Evolutionary conservation across 2,329 filamentous ascomycete genomes (phyloP).

Genomic region (Monilinia vaccinii-corymbosi): DNA sequence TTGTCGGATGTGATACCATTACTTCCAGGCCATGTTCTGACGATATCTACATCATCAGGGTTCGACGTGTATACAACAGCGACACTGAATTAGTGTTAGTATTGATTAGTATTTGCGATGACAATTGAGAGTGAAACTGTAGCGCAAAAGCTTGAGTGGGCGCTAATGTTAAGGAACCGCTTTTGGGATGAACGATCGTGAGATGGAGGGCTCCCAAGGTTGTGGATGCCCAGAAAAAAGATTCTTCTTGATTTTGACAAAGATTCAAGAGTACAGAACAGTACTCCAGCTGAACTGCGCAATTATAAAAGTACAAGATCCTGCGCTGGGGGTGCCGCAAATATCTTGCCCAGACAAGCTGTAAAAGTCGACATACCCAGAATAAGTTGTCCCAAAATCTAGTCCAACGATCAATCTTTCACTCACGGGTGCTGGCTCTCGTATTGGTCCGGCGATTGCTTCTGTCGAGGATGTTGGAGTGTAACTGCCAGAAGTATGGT

Average conservation of each 20-base stretch:
- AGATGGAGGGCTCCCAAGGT: neutral
- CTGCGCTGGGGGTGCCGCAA: neutral
- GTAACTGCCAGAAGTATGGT: conserved; percentile 30
- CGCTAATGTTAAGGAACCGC: neutral
- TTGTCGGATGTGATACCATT: conserved; percentile 86
- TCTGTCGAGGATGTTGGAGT: conserved; percentile 49
- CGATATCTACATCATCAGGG: conserved; percentile 73
- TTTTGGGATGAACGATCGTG: neutral
- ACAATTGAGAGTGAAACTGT: neutral
- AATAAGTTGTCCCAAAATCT: conserved; percentile 80
- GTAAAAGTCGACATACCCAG: conserved; percentile 40
- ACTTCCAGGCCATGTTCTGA: conserved; percentile 76
- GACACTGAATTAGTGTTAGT: conserved; percentile 37
- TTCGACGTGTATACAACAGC: conserved; percentile 66
- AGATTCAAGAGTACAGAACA: neutral
- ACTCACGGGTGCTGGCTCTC: conserved; percentile 42
- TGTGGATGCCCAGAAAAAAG: neutral
- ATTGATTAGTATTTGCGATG: neutral
- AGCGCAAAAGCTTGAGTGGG: neutral
- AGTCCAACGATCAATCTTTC: conserved; percentile 69
- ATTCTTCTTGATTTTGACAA: neutral
- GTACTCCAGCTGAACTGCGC: neutral
- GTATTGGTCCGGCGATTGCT: conserved; percentile 51
- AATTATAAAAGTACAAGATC: neutral
- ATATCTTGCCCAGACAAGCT: neutral